Evolutionary conservation across 768 basidiomycete genomes (phyloP), one percentile per base, ranked within the genome.

Genomic region (Mycena venus): DNA sequence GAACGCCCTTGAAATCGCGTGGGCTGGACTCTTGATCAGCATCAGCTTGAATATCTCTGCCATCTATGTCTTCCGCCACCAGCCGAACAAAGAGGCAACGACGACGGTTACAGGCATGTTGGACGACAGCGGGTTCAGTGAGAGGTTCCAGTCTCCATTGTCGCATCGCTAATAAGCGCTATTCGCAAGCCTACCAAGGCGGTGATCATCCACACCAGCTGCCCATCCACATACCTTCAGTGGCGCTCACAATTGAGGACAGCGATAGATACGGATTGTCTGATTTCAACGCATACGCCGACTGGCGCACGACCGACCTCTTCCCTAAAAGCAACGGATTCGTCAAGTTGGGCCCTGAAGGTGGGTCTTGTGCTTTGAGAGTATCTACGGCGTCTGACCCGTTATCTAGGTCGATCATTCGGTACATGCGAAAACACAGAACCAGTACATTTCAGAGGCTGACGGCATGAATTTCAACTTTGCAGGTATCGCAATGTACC

Each of bases 401-500:
- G 9, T 44, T 21, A n/a, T 11, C 42, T 61, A 74, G 72, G 66
- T 5, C 65, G 72, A 40, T 49, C 67, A 1, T 74, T 74, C 25
- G 72, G 72, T 74, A 63, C 2, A 11, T 49, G 12, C 1, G 36
- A 38, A 38, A 38, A 38, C 36, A 7, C 2, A 25, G 19, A 23
- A 19, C 67, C 17, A 32, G 27, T 36, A 25, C 31, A 21, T 65
- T 23, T 27, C 27, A 42, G n/a, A 53, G 27, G 11, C 23, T 47
- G 25, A 38, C 29, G 1, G 31, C 1, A 11, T 19, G n/a, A n/a
- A 23, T 31, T 21, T n/a, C n/a, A n/a, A n/a, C 8, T 21, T 25
- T 27, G 21, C 49, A 73, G 78, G 79, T n/a, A 56, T 78, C 27
- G 72, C 81, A 34, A 81, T 83, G 80, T 83, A 80, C 75, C 84